Evolutionary conservation across 164 flowering plant genomes (phyloP).

Genomic region (Malania oleifera): DNA sequence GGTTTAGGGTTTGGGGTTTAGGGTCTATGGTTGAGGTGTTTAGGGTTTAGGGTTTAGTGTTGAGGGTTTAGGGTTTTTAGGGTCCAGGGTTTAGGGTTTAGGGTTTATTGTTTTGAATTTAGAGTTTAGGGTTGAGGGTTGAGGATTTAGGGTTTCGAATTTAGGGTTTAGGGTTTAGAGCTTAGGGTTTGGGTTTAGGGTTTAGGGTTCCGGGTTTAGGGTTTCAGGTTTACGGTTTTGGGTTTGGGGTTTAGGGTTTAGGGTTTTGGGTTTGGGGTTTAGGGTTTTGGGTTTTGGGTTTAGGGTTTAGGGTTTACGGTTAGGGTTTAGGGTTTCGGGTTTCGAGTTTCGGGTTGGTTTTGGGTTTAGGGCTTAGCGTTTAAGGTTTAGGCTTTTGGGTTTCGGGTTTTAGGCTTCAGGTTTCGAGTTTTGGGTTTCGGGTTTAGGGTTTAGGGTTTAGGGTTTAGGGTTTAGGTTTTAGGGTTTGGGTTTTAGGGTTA

Average conservation of each 20-base stretch:
- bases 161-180: not conserved
- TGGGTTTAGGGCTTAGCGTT: not conserved
- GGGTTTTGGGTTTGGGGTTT: not conserved
- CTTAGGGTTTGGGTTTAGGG: constrained; percentile 1
- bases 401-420: not conserved
- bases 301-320: constrained; percentile 1
- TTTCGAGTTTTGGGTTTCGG: not conserved
- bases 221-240: too few relatives aligned
- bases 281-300: constrained; percentile 1
- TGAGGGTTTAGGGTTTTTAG: constrained; percentile 1
- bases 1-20: not conserved
- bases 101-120: too few relatives aligned
- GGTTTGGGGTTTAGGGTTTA: too few relatives aligned
- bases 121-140: not conserved
- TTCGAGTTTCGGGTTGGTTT: too few relatives aligned
- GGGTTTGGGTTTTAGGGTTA: not conserved
- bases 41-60: constrained; percentile 1
- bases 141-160: not conserved
- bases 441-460: not conserved
- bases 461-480: not conserved
- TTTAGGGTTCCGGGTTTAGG: not conserved
- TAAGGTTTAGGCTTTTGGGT: not conserved
- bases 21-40: not conserved
- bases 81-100: constrained; percentile 1
- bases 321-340: not conserved